A percentile compares a stretch with the other conserved stretches of the same genome.
Conservation (phyloP, 139 green algal genomes). For the Limnomonas spitsbergensis region DNA sequence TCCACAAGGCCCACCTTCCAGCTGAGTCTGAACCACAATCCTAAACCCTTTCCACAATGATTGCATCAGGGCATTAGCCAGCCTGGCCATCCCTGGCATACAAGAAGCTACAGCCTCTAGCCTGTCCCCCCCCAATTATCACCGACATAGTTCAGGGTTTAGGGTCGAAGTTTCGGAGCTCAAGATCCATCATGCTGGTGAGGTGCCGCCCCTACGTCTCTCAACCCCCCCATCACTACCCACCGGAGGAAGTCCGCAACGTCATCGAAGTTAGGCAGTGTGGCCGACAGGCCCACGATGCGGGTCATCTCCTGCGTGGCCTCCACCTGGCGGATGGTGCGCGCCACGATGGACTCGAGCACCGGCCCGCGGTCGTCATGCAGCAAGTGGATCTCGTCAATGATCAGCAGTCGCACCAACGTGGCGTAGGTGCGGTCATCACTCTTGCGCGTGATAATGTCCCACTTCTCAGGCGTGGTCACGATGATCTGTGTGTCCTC, state of each 20-base stretch:
- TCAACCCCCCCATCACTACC: no score
- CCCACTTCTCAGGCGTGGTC: constrained; percentile 99
- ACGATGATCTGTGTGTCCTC: constrained; percentile 93
- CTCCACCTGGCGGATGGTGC: constrained; percentile 92
- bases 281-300: constrained; percentile 93
- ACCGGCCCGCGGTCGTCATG: constrained; percentile 93
- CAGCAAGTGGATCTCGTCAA: constrained; percentile 98
- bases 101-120: no score
- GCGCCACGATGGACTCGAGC: constrained; percentile 90
- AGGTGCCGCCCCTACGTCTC: no score
- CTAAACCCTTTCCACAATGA: no score
- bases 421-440: constrained; percentile 91
- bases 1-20: no score
- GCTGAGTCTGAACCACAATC: no score
- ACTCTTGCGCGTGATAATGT: constrained; percentile 98
- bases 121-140: no score
- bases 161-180: no score
- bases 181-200: no score
- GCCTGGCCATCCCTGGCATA: no score
- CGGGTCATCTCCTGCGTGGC: constrained; percentile 89
- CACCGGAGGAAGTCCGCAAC: constrained; percentile 86
- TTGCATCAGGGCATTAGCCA: no score
- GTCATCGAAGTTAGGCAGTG: constrained; percentile 96
- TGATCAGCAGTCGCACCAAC: constrained; percentile 88
- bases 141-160: no score